Conservation (phyloP, 2,329 filamentous ascomycete genomes). For the Chrysoporthe cubensis region DNA sequence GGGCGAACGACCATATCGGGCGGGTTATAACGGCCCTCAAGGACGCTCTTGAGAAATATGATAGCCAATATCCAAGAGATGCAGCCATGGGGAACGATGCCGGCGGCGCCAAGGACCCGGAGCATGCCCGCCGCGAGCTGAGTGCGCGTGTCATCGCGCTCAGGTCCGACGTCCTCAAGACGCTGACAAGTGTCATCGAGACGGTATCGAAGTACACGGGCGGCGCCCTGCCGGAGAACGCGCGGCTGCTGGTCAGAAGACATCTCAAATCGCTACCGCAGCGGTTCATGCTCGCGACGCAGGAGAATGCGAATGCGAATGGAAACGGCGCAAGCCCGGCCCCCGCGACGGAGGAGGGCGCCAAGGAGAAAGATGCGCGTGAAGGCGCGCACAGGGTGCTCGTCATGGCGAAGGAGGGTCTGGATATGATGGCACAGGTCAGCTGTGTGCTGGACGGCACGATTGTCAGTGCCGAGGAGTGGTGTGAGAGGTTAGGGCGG, state of each 20-base stretch:
- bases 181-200: slow-evolving; percentile 79
- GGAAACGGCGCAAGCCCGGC: slow-evolving; percentile 28
- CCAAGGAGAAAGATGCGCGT: slow-evolving; percentile 46
- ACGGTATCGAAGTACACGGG: slow-evolving; percentile 89
- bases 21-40: slow-evolving; percentile 76
- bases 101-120: slow-evolving; percentile 32
- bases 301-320: slow-evolving; percentile 37
- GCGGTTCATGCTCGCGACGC: slow-evolving; percentile 74
- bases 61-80: slow-evolving; percentile 46
- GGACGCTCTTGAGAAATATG: slow-evolving; percentile 79
- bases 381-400: slow-evolving; percentile 77
- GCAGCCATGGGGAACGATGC: slow-evolving; percentile 31
- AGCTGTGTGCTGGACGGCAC: slow-evolving; percentile 87
- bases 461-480: slow-evolving; percentile 86
- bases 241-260: slow-evolving; percentile 77
- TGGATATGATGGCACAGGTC: slow-evolving; percentile 94
- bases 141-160: slow-evolving; percentile 68
- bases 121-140: slow-evolving; percentile 48
- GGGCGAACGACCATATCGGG: slow-evolving; percentile 81
- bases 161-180: slow-evolving; percentile 74
- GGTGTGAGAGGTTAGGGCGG: slow-evolving; percentile 79
- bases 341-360: slow-evolving; percentile 38
- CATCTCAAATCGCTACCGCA: slow-evolving; percentile 85
- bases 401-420: slow-evolving; percentile 83
- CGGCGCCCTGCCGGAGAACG: slow-evolving; percentile 89